phyloP scores from a whole-genome alignment of 768 basidiomycete species.

The Pleurotus tuber-regium region DNA sequence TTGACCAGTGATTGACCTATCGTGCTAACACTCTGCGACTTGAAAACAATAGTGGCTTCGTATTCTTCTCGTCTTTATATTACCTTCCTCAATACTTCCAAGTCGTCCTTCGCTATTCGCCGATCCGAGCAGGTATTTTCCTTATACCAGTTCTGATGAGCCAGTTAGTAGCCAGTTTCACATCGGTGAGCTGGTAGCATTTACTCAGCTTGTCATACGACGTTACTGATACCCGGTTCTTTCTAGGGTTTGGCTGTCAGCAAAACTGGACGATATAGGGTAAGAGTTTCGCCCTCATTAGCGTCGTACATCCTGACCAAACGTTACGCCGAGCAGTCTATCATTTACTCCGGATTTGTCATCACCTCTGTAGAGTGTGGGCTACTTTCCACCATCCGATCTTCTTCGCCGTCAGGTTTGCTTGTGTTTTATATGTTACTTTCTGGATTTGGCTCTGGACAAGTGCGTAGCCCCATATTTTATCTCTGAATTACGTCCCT shows the following conservation, averaged over 20 bases:
- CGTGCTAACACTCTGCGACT: not conserved
- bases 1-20: not conserved
- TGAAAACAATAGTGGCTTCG: constrained; percentile 43
- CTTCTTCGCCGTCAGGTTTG: constrained; percentile 42
- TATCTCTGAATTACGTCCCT: constrained; percentile 9
- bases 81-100: constrained; percentile 80
- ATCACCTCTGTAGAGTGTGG: constrained; percentile 73
- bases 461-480: constrained; percentile 34
- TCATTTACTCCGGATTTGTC: constrained; percentile 61
- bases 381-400: constrained; percentile 58
- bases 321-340: constrained; percentile 37
- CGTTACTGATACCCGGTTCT: not conserved
- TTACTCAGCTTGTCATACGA: not conserved
- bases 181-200: constrained; percentile 35
- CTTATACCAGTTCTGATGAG: constrained; percentile 67
- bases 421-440: constrained; percentile 62
- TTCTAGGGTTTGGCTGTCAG: constrained; percentile 60
- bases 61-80: constrained; percentile 63
- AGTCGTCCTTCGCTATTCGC: constrained; percentile 62
- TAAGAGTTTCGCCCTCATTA: constrained; percentile 20
- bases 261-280: constrained; percentile 62
- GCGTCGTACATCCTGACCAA: not conserved
- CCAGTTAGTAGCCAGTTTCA: constrained; percentile 58
- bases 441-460: constrained; percentile 59
- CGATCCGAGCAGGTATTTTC: constrained; percentile 57